phyloP scores from a whole-genome alignment of 139 green algal genomes.

The Deuterostichococcus epilithicus region DNA sequence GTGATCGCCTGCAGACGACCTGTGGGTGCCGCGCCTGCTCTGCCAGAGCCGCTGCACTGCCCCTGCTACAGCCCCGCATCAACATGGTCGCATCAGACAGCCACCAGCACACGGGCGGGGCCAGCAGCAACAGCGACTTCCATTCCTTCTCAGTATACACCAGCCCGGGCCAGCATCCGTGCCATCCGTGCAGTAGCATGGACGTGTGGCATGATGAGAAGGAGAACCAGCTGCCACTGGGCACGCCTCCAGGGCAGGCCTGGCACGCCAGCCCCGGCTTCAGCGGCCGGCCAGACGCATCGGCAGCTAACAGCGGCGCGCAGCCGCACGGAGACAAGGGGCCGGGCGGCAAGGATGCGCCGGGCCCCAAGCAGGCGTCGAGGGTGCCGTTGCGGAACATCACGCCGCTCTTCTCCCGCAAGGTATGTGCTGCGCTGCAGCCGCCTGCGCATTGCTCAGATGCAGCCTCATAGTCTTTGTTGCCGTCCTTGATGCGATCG shows the following conservation, averaged over 20 bases:
- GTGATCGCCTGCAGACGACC: not conserved
- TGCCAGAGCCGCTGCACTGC: not conserved
- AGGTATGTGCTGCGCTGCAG: no score
- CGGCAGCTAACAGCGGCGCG: no score
- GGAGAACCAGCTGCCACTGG: not conserved
- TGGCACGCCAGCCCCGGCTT: not conserved
- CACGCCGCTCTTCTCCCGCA: not conserved
- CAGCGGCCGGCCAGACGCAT: not conserved
- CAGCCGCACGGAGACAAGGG: not conserved
- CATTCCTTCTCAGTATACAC: not conserved
- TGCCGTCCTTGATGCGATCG: no score
- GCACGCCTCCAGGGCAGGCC: not conserved
- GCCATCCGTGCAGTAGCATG: not conserved
- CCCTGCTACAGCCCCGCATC: not conserved
- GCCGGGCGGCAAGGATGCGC: not conserved
- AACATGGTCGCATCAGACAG: not conserved
- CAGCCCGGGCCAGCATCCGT: not conserved
- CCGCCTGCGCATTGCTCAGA: no score
- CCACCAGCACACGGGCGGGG: no score
- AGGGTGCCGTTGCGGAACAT: not conserved
- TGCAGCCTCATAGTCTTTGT: no score
- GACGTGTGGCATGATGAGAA: not conserved
- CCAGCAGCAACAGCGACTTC: no score
- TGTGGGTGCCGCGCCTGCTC: no score
- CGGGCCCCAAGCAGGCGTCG: not conserved